Evolutionary conservation across 352 stramenopile genomes (phyloP).

Genomic region (Globisporangium radiosum): DNA sequence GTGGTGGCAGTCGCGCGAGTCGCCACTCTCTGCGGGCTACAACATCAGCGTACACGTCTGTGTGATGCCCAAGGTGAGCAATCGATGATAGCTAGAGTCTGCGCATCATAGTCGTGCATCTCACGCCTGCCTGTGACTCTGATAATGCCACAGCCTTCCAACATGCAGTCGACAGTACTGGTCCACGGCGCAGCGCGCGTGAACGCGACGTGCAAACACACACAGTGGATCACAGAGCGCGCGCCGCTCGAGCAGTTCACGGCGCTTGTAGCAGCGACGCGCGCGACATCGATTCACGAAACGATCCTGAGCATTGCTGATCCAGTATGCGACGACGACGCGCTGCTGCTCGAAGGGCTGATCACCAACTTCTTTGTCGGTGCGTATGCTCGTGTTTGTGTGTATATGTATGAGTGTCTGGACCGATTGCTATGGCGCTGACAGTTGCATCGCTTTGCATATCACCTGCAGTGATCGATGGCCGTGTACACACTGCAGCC

Average conservation of each 20-base stretch:
- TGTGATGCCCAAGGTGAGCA: slow-evolving; percentile 27
- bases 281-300: slow-evolving; percentile 36
- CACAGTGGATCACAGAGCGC: slow-evolving; percentile 61
- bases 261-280: slow-evolving; percentile 12
- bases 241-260: slow-evolving; percentile 35
- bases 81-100: slow-evolving; percentile 7
- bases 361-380: slow-evolving; percentile 79
- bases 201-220: slow-evolving; percentile 61
- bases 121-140: neutral
- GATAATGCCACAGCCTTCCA: slow-evolving; percentile 16
- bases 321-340: slow-evolving; percentile 13
- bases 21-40: slow-evolving; percentile 8
- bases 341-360: slow-evolving; percentile 58
- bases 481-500: slow-evolving; percentile 38
- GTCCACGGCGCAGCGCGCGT: slow-evolving; percentile 36
- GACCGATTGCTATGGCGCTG: no score
- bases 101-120: neutral
- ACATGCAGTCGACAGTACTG: slow-evolving; percentile 32
- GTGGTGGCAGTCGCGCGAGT: slow-evolving; percentile 25
- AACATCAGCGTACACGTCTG: slow-evolving; percentile 45
- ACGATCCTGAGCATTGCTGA: slow-evolving; percentile 34
- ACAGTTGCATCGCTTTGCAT: no score
- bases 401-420: slow-evolving; percentile 1
- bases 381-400: slow-evolving; percentile 16
- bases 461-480: slow-evolving; percentile 27